A percentile compares a stretch with the other conserved stretches of the same genome.
Evolutionary conservation across 805 yeast species (phyloP).

Genomic region (Clavispora phyllophila): DNA sequence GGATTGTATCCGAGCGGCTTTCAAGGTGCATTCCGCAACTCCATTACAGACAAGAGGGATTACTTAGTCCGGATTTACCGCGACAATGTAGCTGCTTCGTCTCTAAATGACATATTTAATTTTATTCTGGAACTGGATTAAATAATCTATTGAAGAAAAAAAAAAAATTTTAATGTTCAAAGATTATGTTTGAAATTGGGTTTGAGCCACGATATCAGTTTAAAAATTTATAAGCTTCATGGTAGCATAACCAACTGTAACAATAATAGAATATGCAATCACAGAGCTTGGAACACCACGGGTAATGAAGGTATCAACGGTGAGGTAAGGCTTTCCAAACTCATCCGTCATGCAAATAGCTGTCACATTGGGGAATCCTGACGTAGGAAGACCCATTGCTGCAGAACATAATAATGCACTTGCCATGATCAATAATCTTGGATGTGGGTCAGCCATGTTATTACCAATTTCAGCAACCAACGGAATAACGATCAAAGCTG

Average conservation of each 20-base stretch:
- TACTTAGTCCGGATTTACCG: too few species aligned
- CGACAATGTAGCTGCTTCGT: too few species aligned
- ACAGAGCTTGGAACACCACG: conserved; percentile 88
- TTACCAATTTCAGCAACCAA: conserved; percentile 87
- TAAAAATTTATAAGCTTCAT: conserved; percentile 45
- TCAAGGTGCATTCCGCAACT: too few species aligned
- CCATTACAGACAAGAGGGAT: too few species aligned
- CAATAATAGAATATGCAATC: conserved; percentile 64
- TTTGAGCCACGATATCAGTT: too few species aligned
- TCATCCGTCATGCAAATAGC: conserved; percentile 94
- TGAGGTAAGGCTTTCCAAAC: conserved; percentile 82
- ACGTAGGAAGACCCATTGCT: conserved; percentile 97
- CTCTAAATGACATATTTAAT: too few species aligned
- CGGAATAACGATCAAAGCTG: conserved; percentile 90
- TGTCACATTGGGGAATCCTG: conserved; percentile 96
- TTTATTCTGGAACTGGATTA: too few species aligned
- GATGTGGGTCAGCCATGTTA: conserved; percentile 71
- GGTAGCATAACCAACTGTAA: conserved; percentile 73
- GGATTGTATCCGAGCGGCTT: too few species aligned
- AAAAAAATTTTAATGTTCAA: too few species aligned
- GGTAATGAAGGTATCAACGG: conserved; percentile 80
- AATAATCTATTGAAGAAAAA: too few species aligned
- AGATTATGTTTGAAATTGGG: too few species aligned
- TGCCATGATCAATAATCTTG: conserved; percentile 68
- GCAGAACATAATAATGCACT: conserved; percentile 74